Evolutionary conservation across 2,329 filamentous ascomycete species (phyloP).

Genomic region (Fusarium buxicola): DNA sequence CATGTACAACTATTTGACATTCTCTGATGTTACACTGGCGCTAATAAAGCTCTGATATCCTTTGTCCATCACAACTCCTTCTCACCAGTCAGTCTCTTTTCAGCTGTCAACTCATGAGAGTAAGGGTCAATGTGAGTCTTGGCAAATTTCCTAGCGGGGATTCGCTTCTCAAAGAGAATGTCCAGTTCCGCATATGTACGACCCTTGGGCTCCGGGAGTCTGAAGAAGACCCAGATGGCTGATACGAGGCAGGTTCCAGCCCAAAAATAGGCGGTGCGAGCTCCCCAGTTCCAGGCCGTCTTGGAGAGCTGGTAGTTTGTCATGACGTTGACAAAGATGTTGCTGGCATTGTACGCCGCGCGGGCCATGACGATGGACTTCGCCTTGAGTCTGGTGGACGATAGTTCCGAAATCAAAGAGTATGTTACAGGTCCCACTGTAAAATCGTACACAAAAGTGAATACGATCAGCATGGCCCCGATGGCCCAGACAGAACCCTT

Average conservation of each 20-base stretch:
- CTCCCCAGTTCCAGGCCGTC: conserved; percentile 61
- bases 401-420: conserved; percentile 63
- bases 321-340: conserved; percentile 63
- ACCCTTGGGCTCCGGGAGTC: conserved; percentile 65
- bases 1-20: background rate
- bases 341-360: conserved; percentile 56
- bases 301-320: conserved; percentile 62
- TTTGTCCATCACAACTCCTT: conserved; percentile 17
- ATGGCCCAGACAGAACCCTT: conserved; percentile 57
- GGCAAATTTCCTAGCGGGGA: conserved; percentile 56
- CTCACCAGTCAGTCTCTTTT: conserved; percentile 16
- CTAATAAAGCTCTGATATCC: background rate
- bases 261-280: conserved; percentile 61
- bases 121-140: conserved; percentile 54
- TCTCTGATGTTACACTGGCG: background rate
- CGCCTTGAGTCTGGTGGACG: conserved; percentile 64
- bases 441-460: conserved; percentile 65
- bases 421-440: conserved; percentile 67
- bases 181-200: conserved; percentile 59
- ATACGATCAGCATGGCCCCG: conserved; percentile 61
- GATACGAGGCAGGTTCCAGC: conserved; percentile 61
- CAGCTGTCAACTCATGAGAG: conserved; percentile 9
- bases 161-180: conserved; percentile 54
- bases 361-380: conserved; percentile 67
- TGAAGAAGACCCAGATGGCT: conserved; percentile 61